A percentile compares a stretch with the other conserved stretches of the same genome.
Evolutionary conservation across 1,139 yeast species (phyloP).

Genomic region (Chernovozyma sophiae-reginae): DNA sequence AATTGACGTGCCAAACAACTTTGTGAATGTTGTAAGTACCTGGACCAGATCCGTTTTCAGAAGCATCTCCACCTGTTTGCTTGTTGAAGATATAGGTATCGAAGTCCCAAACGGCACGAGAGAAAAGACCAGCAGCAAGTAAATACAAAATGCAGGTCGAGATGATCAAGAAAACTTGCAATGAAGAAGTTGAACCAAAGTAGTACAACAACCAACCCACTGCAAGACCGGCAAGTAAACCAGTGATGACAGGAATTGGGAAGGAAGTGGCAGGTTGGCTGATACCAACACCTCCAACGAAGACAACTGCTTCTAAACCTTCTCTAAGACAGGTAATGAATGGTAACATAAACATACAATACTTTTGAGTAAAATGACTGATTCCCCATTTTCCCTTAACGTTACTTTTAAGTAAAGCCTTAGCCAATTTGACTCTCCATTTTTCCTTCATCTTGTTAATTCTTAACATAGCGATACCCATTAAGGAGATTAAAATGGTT

Average conservation of each 20-base stretch:
- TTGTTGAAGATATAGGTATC: slow-evolving; percentile 61
- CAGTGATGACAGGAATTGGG: slow-evolving; percentile 80
- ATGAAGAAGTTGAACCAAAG: slow-evolving; percentile 71
- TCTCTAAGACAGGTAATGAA: slow-evolving; percentile 82
- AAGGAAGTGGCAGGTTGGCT: slow-evolving; percentile 72
- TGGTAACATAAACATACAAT: slow-evolving; percentile 76
- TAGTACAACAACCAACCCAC: slow-evolving; percentile 69
- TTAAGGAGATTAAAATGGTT: slow-evolving; percentile 71
- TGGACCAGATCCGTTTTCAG: slow-evolving; percentile 87
- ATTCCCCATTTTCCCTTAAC: slow-evolving; percentile 25
- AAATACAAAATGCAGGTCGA: slow-evolving; percentile 82
- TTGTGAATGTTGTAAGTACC: slow-evolving; percentile 78
- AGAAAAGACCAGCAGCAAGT: slow-evolving; percentile 83
- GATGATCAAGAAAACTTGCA: slow-evolving; percentile 73
- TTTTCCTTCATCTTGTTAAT: slow-evolving; percentile 87
- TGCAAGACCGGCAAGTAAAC: slow-evolving; percentile 64
- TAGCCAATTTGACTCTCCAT: slow-evolving; percentile 88
- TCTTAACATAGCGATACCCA: slow-evolving; percentile 92
- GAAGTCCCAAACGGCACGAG: slow-evolving; percentile 86
- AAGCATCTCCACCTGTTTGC: slow-evolving; percentile 81
- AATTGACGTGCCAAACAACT: slow-evolving; percentile 90
- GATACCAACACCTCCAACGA: slow-evolving; percentile 87
- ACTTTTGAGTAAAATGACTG: slow-evolving; percentile 49
- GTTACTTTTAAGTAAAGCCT: slow-evolving; percentile 53
- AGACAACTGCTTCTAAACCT: slow-evolving; percentile 89